Evolutionary conservation across 805 yeast species (phyloP).

Genomic region (Yarrowia deformans): DNA sequence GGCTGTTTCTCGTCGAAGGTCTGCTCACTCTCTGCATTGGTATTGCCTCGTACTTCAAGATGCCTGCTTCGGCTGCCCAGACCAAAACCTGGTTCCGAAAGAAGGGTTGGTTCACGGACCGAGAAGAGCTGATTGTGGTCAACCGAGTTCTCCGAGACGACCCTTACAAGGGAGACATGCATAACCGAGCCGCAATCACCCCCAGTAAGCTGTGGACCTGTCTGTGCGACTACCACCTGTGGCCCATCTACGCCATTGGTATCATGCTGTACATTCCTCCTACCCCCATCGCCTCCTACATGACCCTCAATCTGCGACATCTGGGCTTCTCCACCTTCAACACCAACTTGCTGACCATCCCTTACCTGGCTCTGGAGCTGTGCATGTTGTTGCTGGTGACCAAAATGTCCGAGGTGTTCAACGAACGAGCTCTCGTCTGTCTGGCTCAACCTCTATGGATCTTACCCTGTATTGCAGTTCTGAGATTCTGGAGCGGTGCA

Average conservation of each 20-base stretch:
- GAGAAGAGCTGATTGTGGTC: constrained; percentile 65
- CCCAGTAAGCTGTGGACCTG: constrained; percentile 53
- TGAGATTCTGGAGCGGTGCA: constrained; percentile 44
- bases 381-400: constrained; percentile 40
- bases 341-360: constrained; percentile 60
- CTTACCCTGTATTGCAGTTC: constrained; percentile 41
- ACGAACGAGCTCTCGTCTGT: constrained; percentile 41
- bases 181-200: constrained; percentile 63
- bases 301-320: constrained; percentile 58
- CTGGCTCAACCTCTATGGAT: constrained; percentile 42
- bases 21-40: constrained; percentile 63
- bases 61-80: constrained; percentile 63
- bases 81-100: constrained; percentile 59
- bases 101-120: constrained; percentile 62
- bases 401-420: constrained; percentile 40
- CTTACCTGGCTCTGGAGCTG: constrained; percentile 41
- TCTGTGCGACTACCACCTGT: constrained; percentile 59
- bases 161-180: constrained; percentile 69
- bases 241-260: constrained; percentile 63
- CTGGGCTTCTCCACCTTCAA: constrained; percentile 63
- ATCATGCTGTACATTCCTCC: constrained; percentile 54
- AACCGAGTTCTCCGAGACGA: constrained; percentile 68
- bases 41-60: constrained; percentile 54
- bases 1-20: constrained; percentile 73
- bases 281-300: constrained; percentile 54